Conservation (phyloP, 2,329 filamentous ascomycete genomes). For the Talaromyces verruculosus region DNA sequence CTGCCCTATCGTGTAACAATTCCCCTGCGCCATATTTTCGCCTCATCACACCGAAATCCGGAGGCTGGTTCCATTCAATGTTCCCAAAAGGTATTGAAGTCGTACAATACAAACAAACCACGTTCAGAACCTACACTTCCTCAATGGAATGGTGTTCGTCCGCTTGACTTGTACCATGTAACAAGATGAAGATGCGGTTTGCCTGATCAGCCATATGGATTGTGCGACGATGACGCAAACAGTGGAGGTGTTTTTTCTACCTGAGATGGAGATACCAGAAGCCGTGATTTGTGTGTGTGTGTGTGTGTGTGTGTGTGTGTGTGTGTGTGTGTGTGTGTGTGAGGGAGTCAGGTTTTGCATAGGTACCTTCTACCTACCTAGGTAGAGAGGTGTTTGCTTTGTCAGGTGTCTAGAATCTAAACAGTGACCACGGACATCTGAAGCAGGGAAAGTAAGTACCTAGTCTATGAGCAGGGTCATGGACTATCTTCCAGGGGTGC, state of each 20-base stretch:
- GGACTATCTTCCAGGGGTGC: neutral
- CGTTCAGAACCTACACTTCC: neutral
- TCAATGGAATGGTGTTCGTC: neutral
- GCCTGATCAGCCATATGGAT: neutral
- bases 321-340: neutral
- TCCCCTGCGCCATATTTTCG: too few species aligned
- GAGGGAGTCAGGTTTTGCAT: neutral
- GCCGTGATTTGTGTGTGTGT: neutral
- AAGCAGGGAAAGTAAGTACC: neutral
- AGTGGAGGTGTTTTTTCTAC: neutral
- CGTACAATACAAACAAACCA: neutral
- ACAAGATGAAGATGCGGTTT: neutral
- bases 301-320: neutral
- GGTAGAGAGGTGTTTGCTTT: neutral
- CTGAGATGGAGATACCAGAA: neutral
- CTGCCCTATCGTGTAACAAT: neutral
- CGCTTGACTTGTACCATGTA: neutral
- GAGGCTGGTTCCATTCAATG: too few species aligned
- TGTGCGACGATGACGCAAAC: neutral
- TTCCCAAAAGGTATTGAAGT: neutral
- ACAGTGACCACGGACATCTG: neutral
- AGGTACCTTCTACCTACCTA: neutral
- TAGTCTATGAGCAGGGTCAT: neutral
- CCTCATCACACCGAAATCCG: neutral
- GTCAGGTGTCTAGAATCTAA: neutral